Base-by-base conservation (phyloP, 2,329 filamentous ascomycete species). In the Penicillium sp. region DNA sequence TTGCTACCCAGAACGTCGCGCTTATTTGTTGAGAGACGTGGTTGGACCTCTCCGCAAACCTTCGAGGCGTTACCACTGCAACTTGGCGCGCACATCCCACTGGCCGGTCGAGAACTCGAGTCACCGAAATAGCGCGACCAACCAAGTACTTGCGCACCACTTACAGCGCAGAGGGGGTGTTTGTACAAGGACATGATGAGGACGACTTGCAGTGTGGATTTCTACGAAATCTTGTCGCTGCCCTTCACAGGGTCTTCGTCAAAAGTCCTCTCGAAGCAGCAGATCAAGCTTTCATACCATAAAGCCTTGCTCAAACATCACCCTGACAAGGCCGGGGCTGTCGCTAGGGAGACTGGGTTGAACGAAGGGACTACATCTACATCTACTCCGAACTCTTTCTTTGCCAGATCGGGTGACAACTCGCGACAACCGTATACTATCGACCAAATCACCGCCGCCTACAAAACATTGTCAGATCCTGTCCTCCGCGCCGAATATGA, bases 361-460 rank as follows among this genome's bases (percentile, higher is more conserved):
- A 14, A 38, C 1, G 5, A 28, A 5, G 37, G 29, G 22, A 22
- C 27, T 33, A 19, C 28, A 7, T 43, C 25, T 30, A 37, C 16
- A 7, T 14, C 34, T 29, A 14, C 42, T 29, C 22, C 30, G 3
- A 41, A 40, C 9, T 13, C 19, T 41, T 29, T 22, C 19, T 35
- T 28, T 43, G n/a, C 28, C 13, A 37, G 16, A 10, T 18, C 28
- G 10, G 16, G 25, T 41, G 14, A 14, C 40, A 41, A 30, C 11
- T 22, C 37, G 13, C 22, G 14, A 37, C 33, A 30, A 30, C 46
- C 35, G 13, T 72, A 64, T 49, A 77, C 77, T 10, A 70, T 85
- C 40, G 82, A 85, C 61, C 72, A 80, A 39, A 81, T 85, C 25
- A 78, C 77, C 14, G 64, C 74, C n/a, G 82, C 82, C 3, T 83